Percentiles rank a stretch among this genome's conserved stretches.
phyloP scores from a whole-genome alignment of 2,329 filamentous ascomycete genomes.

The Coniochaeta sp. region DNA sequence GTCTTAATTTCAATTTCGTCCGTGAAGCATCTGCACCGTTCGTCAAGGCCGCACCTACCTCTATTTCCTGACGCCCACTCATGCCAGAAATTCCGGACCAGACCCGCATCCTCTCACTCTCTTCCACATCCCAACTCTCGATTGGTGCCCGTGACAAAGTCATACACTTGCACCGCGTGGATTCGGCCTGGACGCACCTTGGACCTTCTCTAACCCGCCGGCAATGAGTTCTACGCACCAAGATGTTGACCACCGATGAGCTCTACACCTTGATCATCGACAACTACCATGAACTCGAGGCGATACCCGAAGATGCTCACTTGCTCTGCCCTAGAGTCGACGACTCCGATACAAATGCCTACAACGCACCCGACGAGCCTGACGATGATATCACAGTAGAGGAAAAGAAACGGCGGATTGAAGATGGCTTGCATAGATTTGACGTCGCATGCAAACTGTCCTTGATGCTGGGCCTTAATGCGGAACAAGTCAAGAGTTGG shows the following conservation, averaged over 20 bases:
- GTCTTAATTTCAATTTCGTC: no score
- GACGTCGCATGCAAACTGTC: constrained; percentile 60
- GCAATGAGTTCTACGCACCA: not conserved
- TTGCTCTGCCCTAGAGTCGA: constrained; percentile 60
- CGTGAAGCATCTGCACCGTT: no score
- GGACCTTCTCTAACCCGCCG: not conserved
- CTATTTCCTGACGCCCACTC: not conserved
- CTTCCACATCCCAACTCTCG: not conserved
- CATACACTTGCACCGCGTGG: not conserved
- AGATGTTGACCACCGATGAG: constrained; percentile 6
- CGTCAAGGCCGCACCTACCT: not conserved
- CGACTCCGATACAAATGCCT: constrained; percentile 57
- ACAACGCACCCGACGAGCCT: constrained; percentile 44
- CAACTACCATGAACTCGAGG: constrained; percentile 13
- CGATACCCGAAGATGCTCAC: constrained; percentile 40
- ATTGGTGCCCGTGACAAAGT: not conserved
- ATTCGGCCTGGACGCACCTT: not conserved
- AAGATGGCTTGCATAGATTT: constrained; percentile 46
- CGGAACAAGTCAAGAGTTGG: constrained; percentile 51
- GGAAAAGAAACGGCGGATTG: constrained; percentile 45
- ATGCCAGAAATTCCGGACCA: not conserved
- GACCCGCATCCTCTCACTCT: not conserved
- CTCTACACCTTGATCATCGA: constrained; percentile 11
- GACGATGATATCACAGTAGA: constrained; percentile 39
- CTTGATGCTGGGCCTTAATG: constrained; percentile 59